Percentiles rank a stretch among this genome's conserved stretches.
phyloP scores from a whole-genome alignment of 108 stramenopile species.

The Cyclotella kingstonii region DNA sequence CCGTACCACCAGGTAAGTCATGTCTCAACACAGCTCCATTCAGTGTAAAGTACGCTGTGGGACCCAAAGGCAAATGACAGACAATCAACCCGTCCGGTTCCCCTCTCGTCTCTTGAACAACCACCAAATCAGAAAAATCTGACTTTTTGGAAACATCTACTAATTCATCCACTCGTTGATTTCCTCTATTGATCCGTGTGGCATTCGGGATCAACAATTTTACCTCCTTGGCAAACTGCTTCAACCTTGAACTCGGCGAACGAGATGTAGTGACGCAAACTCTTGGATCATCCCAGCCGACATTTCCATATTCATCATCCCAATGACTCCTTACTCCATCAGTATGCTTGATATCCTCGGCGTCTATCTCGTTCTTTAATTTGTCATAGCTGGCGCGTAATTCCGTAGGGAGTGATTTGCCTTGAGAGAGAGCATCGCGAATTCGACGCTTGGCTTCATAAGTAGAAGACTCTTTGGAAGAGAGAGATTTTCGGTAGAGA shows the following conservation, averaged over 20 bases:
- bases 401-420: conserved; percentile 94
- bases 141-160: conserved; percentile 85
- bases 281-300: conserved; percentile 89
- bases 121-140: conserved; percentile 96
- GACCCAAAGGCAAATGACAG: conserved; percentile 97
- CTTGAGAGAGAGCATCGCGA: conserved; percentile 80
- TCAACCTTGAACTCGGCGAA: conserved; percentile 90
- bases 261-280: conserved; percentile 97
- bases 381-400: conserved; percentile 79
- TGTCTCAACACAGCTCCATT: conserved; percentile 90
- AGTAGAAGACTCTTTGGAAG: conserved; percentile 62
- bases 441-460: conserved; percentile 92
- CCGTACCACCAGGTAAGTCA: conserved; percentile 93
- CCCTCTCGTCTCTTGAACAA: conserved; percentile 98
- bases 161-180: conserved; percentile 89
- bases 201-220: conserved; percentile 94
- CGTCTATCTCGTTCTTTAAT: conserved; percentile 66
- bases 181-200: conserved; percentile 94
- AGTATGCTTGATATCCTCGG: conserved; percentile 81
- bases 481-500: conserved; percentile 88
- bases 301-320: conserved; percentile 97
- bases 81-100: conserved; percentile 98
- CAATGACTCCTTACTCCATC: conserved; percentile 56
- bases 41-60: conserved; percentile 95
- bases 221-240: conserved; percentile 98